Evolutionary conservation across 805 yeast species (phyloP).

Genomic region (Hanseniaspora meyeri): DNA sequence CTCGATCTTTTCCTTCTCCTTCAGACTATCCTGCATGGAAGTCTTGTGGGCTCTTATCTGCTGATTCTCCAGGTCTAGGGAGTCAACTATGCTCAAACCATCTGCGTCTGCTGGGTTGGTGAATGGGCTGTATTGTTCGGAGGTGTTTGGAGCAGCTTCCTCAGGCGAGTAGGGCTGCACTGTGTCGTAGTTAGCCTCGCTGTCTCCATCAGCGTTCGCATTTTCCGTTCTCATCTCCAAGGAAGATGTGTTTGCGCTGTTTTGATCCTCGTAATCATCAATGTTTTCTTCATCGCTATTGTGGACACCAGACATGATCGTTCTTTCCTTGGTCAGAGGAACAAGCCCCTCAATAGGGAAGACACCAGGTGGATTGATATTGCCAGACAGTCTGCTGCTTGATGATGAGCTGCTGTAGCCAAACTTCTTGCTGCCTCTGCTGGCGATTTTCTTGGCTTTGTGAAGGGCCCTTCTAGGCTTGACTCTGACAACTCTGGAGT

Average conservation of each 20-base stretch:
- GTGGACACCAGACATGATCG: constrained; percentile 38
- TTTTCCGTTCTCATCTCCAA: neutral
- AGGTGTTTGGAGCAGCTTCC: too few species aligned
- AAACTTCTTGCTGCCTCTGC: constrained; percentile 5
- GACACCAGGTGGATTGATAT: constrained; percentile 57
- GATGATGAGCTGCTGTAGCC: constrained; percentile 4
- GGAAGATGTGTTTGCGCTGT: neutral
- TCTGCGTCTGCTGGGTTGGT: neutral
- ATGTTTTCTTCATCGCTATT: neutral
- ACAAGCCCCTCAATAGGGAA: constrained; percentile 71
- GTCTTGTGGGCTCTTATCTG: neutral
- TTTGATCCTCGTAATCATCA: neutral
- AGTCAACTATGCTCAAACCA: neutral
- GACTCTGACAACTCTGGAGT: constrained; percentile 62
- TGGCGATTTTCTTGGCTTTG: constrained; percentile 10
- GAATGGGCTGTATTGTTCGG: too few species aligned
- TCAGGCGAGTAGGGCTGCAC: neutral
- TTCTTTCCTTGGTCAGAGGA: constrained; percentile 43
- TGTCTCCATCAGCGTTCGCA: neutral
- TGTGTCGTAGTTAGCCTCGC: neutral
- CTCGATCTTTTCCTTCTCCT: constrained; percentile 23
- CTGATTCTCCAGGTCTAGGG: constrained; percentile 9
- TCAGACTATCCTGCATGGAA: constrained; percentile 14
- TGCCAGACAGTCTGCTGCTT: constrained; percentile 1
- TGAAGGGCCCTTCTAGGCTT: constrained; percentile 17